Percentiles rank a stretch among this genome's conserved stretches.
These are phyloP conservation scores for Echria macrotheca DNA, from an alignment of 495 filamentous ascomycete species.

Conservation along the genomic window DNA sequence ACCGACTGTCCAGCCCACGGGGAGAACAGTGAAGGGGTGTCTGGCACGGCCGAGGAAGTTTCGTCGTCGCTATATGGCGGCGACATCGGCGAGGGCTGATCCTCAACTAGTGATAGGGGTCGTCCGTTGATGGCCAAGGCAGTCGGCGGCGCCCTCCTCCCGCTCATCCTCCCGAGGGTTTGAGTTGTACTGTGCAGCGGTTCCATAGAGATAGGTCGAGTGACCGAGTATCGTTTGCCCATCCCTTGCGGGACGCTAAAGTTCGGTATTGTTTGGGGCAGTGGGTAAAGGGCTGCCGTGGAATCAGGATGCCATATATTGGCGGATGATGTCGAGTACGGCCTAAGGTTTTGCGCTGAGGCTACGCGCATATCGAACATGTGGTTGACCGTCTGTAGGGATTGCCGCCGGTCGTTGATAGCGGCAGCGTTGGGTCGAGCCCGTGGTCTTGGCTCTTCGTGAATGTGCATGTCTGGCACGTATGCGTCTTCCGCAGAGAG, in stretches of 20 bases:
- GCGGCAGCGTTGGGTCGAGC: constrained; percentile 46
- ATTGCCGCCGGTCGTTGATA: constrained; percentile 49
- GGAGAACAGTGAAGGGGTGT: constrained; percentile 25
- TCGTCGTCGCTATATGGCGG: constrained; percentile 4
- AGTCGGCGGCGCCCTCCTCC: constrained; percentile 38
- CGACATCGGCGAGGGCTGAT: constrained; percentile 40
- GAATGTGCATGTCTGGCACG: constrained; percentile 17
- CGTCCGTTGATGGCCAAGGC: constrained; percentile 36
- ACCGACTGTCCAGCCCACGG: constrained; percentile 13
- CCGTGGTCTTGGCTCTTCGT: constrained; percentile 31
- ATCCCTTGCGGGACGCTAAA: constrained; percentile 45
- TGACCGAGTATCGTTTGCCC: constrained; percentile 37
- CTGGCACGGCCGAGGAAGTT: constrained; percentile 16
- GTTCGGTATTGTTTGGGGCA: constrained; percentile 31
- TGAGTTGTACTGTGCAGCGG: constrained; percentile 3
- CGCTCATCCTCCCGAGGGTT: constrained; percentile 12
- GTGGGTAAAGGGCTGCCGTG: constrained; percentile 1
- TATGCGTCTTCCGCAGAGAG: constrained; percentile 30
- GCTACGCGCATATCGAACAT: constrained; percentile 33
- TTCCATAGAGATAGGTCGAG: constrained; percentile 20
- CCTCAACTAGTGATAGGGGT: constrained; percentile 45
- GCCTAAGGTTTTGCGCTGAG: constrained; percentile 17
- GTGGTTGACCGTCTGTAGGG: constrained; percentile 45
- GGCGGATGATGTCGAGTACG: constrained; percentile 19
- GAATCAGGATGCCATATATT: constrained; percentile 17